phyloP scores from a whole-genome alignment of 2,329 filamentous ascomycete species.

The Sporothrix brasiliensis region DNA sequence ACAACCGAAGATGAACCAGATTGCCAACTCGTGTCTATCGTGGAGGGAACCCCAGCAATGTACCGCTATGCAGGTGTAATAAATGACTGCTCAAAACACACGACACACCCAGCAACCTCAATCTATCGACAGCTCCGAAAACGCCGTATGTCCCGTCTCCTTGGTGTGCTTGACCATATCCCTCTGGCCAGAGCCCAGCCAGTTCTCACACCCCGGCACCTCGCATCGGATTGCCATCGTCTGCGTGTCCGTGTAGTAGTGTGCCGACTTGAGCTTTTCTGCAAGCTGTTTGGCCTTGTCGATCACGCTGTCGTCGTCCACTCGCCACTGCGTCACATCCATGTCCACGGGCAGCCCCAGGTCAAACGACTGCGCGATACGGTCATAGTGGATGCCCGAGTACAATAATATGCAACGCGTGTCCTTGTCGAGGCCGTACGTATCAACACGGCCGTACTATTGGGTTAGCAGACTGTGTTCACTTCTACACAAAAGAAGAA shows the following conservation, averaged over 20 bases:
- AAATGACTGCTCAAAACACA: neutral
- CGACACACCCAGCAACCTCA: neutral
- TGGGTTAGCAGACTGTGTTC: neutral
- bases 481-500: neutral
- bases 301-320: slow-evolving; percentile 67
- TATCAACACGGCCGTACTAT: slow-evolving; percentile 56
- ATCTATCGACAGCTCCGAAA: slow-evolving; percentile 42
- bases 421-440: slow-evolving; percentile 74
- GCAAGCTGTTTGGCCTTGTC: slow-evolving; percentile 67
- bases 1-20: neutral
- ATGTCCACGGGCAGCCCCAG: slow-evolving; percentile 68
- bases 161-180: slow-evolving; percentile 65
- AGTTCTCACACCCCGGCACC: slow-evolving; percentile 58
- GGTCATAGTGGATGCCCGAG: slow-evolving; percentile 92
- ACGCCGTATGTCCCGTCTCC: slow-evolving; percentile 60
- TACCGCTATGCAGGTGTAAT: slow-evolving; percentile 14
- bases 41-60: neutral
- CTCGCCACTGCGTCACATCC: slow-evolving; percentile 66
- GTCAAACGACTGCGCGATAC: slow-evolving; percentile 71
- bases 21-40: slow-evolving; percentile 9
- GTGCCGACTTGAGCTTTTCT: slow-evolving; percentile 63
- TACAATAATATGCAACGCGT: slow-evolving; percentile 81
- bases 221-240: slow-evolving; percentile 80
- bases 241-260: slow-evolving; percentile 89
- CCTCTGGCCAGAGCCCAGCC: slow-evolving; percentile 67